These are phyloP conservation scores for Novymonas esmeraldas DNA, from an alignment of 208 protist genomes.

Conservation along the genomic window DNA sequence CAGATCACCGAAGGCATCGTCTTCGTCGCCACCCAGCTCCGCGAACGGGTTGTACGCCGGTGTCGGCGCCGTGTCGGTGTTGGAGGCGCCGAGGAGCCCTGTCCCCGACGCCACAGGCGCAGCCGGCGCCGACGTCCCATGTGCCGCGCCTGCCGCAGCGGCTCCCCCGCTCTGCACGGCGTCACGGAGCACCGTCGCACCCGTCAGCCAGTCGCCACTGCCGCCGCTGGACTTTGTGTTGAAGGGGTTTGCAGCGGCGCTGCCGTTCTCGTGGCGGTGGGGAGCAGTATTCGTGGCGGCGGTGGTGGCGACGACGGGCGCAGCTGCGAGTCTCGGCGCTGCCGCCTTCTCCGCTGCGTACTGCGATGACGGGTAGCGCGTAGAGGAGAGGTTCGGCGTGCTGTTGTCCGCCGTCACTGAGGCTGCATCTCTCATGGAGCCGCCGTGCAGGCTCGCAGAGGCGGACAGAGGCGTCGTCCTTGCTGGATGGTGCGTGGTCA, in stretches of 20 bases:
- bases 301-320: background rate
- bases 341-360: background rate
- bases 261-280: too few relatives aligned
- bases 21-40: conserved; percentile 18
- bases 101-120: background rate
- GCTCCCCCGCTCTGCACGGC: too few relatives aligned
- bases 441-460: background rate
- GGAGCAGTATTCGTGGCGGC: background rate
- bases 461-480: background rate
- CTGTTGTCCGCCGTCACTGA: background rate
- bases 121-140: background rate
- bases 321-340: too few relatives aligned
- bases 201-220: too few relatives aligned
- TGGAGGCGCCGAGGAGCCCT: background rate
- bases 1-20: conserved; percentile 22
- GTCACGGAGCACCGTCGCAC: too few relatives aligned
- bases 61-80: background rate
- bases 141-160: too few relatives aligned
- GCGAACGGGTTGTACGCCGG: conserved; percentile 23
- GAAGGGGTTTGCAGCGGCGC: background rate
- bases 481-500: background rate
- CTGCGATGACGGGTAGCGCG: background rate
- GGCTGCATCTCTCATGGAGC: background rate
- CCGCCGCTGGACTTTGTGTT: background rate
- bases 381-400: background rate